Conservation (phyloP, 441 rosid genomes). For the Raphanus hybrid region DNA sequence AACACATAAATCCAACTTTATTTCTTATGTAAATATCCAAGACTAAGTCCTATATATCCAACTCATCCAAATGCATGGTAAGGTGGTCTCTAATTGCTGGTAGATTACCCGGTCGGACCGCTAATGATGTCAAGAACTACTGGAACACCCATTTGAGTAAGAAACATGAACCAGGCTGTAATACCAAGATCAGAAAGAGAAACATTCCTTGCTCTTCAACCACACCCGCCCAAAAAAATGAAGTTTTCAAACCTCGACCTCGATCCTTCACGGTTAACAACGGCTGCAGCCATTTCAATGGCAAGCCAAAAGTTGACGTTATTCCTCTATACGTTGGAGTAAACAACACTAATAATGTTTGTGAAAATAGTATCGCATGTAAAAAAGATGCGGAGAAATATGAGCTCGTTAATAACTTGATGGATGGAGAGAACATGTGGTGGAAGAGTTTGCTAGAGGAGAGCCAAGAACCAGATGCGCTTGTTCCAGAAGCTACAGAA, state of each 20-base stretch:
- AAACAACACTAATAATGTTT: background rate
- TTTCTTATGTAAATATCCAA: background rate
- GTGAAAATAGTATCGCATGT: constrained; percentile 14
- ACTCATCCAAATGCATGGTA: constrained; percentile 4
- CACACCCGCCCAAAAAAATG: constrained; percentile 20
- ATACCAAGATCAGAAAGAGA: constrained; percentile 10
- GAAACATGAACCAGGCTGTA: constrained; percentile 14
- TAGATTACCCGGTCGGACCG: constrained; percentile 61
- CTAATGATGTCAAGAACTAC: constrained; percentile 57
- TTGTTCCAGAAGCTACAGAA: background rate
- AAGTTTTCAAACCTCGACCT: constrained; percentile 46
- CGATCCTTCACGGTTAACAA: constrained; percentile 24
- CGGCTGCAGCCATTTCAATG: background rate
- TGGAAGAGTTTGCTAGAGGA: constrained; percentile 42
- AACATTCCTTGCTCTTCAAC: background rate
- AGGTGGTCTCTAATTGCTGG: constrained; percentile 65
- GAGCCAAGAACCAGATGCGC: background rate
- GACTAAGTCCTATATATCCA: background rate
- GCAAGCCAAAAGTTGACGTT: constrained; percentile 5
- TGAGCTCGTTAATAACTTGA: background rate
- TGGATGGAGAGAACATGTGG: constrained; percentile 29
- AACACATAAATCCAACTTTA: background rate
- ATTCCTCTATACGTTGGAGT: constrained; percentile 14
- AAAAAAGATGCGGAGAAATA: constrained; percentile 15
- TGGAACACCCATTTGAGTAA: constrained; percentile 51